phyloP scores from a whole-genome alignment of 768 basidiomycete genomes.

The Suillus subluteus region DNA sequence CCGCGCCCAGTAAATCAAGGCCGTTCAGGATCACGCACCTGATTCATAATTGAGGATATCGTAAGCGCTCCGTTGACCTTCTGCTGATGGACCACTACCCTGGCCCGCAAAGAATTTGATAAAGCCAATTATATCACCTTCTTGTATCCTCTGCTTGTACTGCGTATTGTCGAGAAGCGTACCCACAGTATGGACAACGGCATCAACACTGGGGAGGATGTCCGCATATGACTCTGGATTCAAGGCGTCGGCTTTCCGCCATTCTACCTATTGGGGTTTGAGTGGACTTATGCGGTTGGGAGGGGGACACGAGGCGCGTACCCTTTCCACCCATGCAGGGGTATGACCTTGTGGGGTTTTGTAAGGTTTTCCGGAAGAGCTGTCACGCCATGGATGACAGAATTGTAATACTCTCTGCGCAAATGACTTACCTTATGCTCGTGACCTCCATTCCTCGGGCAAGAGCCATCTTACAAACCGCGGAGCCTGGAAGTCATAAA shows the following conservation, averaged over 20 bases:
- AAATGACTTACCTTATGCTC: slow-evolving; percentile 73
- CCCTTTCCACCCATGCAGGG: slow-evolving; percentile 84
- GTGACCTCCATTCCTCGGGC: slow-evolving; percentile 84
- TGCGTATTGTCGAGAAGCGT: slow-evolving; percentile 78
- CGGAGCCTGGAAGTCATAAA: slow-evolving; percentile 66
- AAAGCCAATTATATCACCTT: slow-evolving; percentile 58
- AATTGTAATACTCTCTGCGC: not conserved
- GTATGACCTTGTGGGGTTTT: slow-evolving; percentile 87
- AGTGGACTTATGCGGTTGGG: slow-evolving; percentile 20
- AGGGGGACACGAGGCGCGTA: slow-evolving; percentile 33
- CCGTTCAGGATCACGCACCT: slow-evolving; percentile 56
- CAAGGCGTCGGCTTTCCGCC: slow-evolving; percentile 85
- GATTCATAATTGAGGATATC: slow-evolving; percentile 87
- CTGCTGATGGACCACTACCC: slow-evolving; percentile 61
- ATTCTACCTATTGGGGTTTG: slow-evolving; percentile 65
- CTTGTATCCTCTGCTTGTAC: slow-evolving; percentile 78
- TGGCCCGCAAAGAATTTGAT: slow-evolving; percentile 50
- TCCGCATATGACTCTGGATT: slow-evolving; percentile 71
- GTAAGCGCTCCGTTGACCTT: slow-evolving; percentile 55
- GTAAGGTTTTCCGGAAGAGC: slow-evolving; percentile 87
- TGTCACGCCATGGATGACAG: slow-evolving; percentile 31
- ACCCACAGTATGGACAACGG: slow-evolving; percentile 93
- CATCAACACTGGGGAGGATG: slow-evolving; percentile 66
- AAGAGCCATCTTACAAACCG: slow-evolving; percentile 88
- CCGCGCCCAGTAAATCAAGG: slow-evolving; percentile 15